Base-by-base conservation (phyloP, 495 filamentous ascomycete genomes). In the Paragyromitra xinjiangensis region DNA sequence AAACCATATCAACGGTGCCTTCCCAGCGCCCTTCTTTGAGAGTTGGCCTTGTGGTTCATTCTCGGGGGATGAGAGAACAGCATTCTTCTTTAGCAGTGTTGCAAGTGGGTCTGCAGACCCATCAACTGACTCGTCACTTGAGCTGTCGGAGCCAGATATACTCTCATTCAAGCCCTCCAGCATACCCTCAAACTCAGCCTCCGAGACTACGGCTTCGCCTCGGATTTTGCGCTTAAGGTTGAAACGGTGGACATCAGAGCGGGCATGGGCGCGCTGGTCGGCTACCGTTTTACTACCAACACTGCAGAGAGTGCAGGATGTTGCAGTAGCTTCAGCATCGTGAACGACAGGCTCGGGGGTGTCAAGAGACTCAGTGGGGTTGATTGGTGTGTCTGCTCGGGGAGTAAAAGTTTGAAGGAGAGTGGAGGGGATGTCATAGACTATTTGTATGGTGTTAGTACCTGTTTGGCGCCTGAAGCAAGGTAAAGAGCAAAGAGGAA, bases 161-260 rank as follows among this genome's bases (percentile, higher is more conserved):
- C 81, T 82, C 59, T 82, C 81, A 48, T 82, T 75, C 11, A 80
- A 65, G 82, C 84, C 83, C 19, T 90, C 93, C 11, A 98, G 85
- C 12, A 98, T 88, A 81, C 90, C 92, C 79, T 93, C 91, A 69
- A 98, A 98, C 56, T 97, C 92, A 11, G 79, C 78, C 71, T 98
- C 95, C 11, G 88, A 87, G 1, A 97, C 90, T 0, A 90, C 85
- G 11, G 85, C 86, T 58, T 85, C 87, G 0, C 92, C 93, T 66
- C 91, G 87, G 44, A 97, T 84, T 85, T 92, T 95, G 81, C 92
- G 93, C 83, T 97, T 98, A 62, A 98, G 83, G 82, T 99, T 99
- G 84, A 97, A 98, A 68, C 91, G 88, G 84, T 99, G 95, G 59
- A 95, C 87, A 83, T 99, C 95, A n/a, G 94, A 97, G 67, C 91